Conservation (phyloP, 129 eudicot species). For the Logfia minima region DNA sequence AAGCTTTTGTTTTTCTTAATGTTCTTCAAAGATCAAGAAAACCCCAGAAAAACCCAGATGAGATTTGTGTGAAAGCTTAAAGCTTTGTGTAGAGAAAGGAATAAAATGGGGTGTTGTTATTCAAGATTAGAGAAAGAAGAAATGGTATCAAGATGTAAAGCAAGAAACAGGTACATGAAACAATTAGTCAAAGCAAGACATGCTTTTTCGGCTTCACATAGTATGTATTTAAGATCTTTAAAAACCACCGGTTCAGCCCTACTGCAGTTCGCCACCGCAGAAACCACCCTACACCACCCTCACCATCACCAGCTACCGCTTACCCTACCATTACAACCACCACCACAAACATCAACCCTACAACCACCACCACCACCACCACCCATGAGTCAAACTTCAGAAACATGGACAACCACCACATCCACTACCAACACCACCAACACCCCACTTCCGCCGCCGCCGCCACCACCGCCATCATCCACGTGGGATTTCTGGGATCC, state of each 20-base stretch:
- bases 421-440: constrained; percentile 55
- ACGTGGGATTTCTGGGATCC: constrained; percentile 99
- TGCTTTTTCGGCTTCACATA: constrained; percentile 67
- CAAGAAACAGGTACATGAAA: constrained; percentile 81
- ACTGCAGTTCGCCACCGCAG: constrained; percentile 77
- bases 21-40: constrained; percentile 1
- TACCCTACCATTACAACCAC: constrained; percentile 29
- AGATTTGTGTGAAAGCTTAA: constrained; percentile 22
- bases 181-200: constrained; percentile 82
- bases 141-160: constrained; percentile 77
- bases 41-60: constrained; percentile 19
- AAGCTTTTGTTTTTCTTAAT: constrained; percentile 20
- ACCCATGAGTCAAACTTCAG: constrained; percentile 64
- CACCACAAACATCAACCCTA: constrained; percentile 38
- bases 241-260: constrained; percentile 73
- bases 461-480: constrained; percentile 49
- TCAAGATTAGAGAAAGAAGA: constrained; percentile 77
- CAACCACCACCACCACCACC: constrained; percentile 56
- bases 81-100: not conserved
- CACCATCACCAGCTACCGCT: constrained; percentile 27
- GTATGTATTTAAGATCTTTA: constrained; percentile 63
- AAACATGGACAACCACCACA: constrained; percentile 60
- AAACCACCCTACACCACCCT: constrained; percentile 52
- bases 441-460: constrained; percentile 59
- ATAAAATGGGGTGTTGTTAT: constrained; percentile 72